Base-by-base conservation (phyloP, 2,329 filamentous ascomycete genomes). In the Falciphora oryzae region DNA sequence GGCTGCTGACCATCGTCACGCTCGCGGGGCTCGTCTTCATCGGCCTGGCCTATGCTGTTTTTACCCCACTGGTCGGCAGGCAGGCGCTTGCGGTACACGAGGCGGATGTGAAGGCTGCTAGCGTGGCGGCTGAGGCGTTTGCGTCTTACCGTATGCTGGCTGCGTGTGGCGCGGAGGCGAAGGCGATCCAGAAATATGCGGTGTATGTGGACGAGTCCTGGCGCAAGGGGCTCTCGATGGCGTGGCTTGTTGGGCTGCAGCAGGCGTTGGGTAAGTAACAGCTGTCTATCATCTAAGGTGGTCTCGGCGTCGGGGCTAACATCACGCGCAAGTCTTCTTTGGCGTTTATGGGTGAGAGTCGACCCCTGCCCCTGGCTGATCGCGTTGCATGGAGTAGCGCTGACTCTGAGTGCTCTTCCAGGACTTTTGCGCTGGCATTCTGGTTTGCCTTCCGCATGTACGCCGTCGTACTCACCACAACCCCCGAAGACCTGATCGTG, bases 381-480 rank as follows among this genome's bases (percentile, higher is more conserved):
- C 7, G 50, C 8, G 16, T 4, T 1, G 3, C 50, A 7, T 2
- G 75, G 70, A 50, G 79, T 79, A 50, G 75, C 79, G n/a, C 82
- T 82, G 3, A 69, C 56, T 72, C 71, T 2, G 2, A 3, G 8
- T 22, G 18, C 38, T 22, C 35, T 16, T 38, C 35, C 44, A 53
- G 44, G 1, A 74, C 73, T 0, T 87, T 88, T 68, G 84, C 80
- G 2, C 77, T 89, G 11, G 78, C 83, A 3, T 89, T 89, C 67
- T 89, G 85, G 84, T 88, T 83, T 68, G 85, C 85, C 0, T 79
- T 82, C 29, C 82, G 81, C 69, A 79, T 82, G 18, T 83, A 76
- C 66, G 70, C 79, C 10, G 77, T 82, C 13, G 77, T 78, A 1
- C 74, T 77, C 16, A 73, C 87, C 53, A 70, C 77, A 27, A 79